Percentiles rank a stretch among this genome's conserved stretches.
Evolutionary conservation across 2,329 filamentous ascomycete species (phyloP).

Genomic region (Calonectria pteridis): DNA sequence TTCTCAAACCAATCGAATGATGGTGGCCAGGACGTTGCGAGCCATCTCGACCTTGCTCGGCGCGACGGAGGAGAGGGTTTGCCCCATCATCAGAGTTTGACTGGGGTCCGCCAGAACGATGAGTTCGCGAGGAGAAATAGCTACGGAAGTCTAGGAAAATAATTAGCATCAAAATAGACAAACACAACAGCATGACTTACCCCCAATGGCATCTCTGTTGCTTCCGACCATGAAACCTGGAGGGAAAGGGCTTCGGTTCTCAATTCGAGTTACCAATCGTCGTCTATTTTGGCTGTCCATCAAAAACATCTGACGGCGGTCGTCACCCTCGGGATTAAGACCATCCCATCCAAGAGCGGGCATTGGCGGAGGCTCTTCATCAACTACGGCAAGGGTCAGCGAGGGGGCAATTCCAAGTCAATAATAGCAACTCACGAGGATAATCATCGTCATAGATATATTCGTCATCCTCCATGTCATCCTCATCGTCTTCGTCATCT

Average conservation of each 20-base stretch:
- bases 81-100: constrained; percentile 81
- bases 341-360: constrained; percentile 70
- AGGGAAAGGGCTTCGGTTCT: constrained; percentile 71
- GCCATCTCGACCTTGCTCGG: constrained; percentile 57
- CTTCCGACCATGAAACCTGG: constrained; percentile 65
- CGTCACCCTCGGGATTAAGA: constrained; percentile 64
- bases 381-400: constrained; percentile 27
- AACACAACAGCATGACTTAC: constrained; percentile 51
- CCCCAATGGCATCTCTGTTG: constrained; percentile 65
- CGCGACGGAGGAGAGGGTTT: constrained; percentile 86
- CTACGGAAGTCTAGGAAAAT: constrained; percentile 59
- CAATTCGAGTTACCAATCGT: constrained; percentile 50
- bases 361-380: constrained; percentile 60
- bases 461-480: constrained; percentile 77
- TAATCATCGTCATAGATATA: constrained; percentile 72
- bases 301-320: constrained; percentile 58
- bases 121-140: constrained; percentile 63
- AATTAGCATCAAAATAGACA: constrained; percentile 22
- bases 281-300: constrained; percentile 64
- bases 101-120: constrained; percentile 65
- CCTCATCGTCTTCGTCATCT: constrained; percentile 73
- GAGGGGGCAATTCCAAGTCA: too few species aligned
- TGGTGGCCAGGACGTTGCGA: constrained; percentile 62
- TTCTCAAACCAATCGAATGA: constrained; percentile 66
- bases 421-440: constrained; percentile 58